Evolutionary conservation across 1,284 basidiomycete genomes (phyloP).

Genomic region (Fomitopsis schrenkii): DNA sequence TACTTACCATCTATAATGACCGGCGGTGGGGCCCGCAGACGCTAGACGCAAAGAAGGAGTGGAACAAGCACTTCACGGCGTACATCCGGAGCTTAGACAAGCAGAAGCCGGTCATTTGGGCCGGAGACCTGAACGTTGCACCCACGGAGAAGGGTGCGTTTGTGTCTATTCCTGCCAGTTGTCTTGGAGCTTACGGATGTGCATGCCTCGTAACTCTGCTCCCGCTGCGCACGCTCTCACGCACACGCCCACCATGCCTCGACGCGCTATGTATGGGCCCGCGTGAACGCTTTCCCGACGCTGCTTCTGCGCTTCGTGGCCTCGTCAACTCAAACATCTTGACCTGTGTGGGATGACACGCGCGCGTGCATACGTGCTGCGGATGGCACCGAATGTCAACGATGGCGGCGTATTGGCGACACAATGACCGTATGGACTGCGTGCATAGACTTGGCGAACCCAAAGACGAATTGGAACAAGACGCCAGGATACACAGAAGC

Average conservation of each 20-base stretch:
- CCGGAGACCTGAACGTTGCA: slow-evolving; percentile 87
- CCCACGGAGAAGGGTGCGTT: slow-evolving; percentile 63
- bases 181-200: background rate
- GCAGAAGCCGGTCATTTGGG: slow-evolving; percentile 85
- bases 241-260: background rate
- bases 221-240: background rate
- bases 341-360: background rate
- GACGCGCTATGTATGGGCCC: background rate
- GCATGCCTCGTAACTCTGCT: background rate
- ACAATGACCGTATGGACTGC: background rate
- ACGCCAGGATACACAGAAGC: slow-evolving; percentile 76
- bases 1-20: background rate
- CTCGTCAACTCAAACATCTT: background rate
- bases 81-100: slow-evolving; percentile 72
- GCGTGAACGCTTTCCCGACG: background rate
- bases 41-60: slow-evolving; percentile 67
- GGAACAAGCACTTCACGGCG: slow-evolving; percentile 72
- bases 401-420: background rate
- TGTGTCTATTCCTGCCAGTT: background rate
- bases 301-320: background rate
- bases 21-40: slow-evolving; percentile 39
- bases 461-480: slow-evolving; percentile 76
- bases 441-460: slow-evolving; percentile 56
- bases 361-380: background rate
- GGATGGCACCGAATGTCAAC: background rate